A percentile compares a stretch with the other conserved stretches of the same genome.
Conservation (phyloP, 139 green algal species). For the Chlorella vulgaris region DNA sequence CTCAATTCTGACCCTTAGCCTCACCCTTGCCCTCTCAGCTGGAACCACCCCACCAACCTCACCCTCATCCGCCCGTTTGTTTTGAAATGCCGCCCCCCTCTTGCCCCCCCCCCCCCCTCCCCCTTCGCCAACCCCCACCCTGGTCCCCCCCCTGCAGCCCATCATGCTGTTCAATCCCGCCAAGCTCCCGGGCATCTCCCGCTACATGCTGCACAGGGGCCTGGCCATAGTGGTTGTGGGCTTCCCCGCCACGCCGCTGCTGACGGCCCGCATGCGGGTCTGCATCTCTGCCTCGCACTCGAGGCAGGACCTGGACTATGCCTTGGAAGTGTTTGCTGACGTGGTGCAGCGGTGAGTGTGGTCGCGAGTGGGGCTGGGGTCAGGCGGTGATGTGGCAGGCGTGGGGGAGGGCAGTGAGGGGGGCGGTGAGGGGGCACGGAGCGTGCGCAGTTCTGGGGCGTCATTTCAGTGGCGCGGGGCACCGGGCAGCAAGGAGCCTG, state of each 20-base stretch:
- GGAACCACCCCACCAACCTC: too few relatives aligned
- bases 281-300: slow-evolving; percentile 96
- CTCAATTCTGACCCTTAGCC: too few relatives aligned
- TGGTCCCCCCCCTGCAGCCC: slow-evolving; percentile 56
- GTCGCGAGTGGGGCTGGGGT: neutral
- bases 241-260: slow-evolving; percentile 94
- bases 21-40: too few relatives aligned
- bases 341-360: slow-evolving; percentile 24
- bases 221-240: slow-evolving; percentile 97
- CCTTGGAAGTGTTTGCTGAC: slow-evolving; percentile 68
- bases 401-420: too few relatives aligned
- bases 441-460: too few relatives aligned
- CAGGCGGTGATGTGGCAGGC: neutral
- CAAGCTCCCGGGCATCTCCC: slow-evolving; percentile 82
- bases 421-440: too few relatives aligned
- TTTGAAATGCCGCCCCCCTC: too few relatives aligned
- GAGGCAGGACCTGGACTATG: slow-evolving; percentile 89
- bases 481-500: too few relatives aligned
- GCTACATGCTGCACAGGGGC: slow-evolving; percentile 71
- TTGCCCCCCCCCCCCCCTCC: too few relatives aligned
- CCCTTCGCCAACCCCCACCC: too few relatives aligned
- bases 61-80: too few relatives aligned
- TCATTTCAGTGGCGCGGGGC: too few relatives aligned
- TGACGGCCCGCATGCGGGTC: slow-evolving; percentile 82
- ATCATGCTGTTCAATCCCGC: slow-evolving; percentile 96